Conservation (phyloP, 345 rosid species). For the Dipteronia sinensis region DNA sequence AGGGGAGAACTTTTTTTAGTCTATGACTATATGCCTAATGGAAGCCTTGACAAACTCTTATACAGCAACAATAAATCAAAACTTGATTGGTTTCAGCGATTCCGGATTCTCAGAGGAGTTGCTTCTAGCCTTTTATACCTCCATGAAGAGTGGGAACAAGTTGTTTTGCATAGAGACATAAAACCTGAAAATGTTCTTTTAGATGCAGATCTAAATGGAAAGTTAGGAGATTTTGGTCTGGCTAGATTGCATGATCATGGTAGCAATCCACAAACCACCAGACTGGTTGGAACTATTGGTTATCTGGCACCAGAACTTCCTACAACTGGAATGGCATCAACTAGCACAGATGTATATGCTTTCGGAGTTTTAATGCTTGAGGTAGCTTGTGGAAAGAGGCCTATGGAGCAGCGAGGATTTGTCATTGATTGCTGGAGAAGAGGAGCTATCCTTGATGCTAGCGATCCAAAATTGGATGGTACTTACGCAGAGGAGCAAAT, state of each 20-base stretch:
- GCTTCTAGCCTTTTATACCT: slow-evolving; percentile 36
- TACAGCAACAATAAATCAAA: slow-evolving; percentile 7
- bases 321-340: slow-evolving; percentile 29
- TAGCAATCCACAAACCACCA: slow-evolving; percentile 27
- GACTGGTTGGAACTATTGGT: slow-evolving; percentile 48
- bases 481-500: no score
- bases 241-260: slow-evolving; percentile 43
- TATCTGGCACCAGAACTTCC: slow-evolving; percentile 52
- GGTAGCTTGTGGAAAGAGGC: no score
- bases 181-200: slow-evolving; percentile 43
- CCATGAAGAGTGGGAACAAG: slow-evolving; percentile 51
- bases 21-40: slow-evolving; percentile 44
- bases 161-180: slow-evolving; percentile 47
- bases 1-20: slow-evolving; percentile 50
- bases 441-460: no score
- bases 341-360: no score
- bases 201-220: slow-evolving; percentile 38
- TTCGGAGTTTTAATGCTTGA: no score
- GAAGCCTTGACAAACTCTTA: slow-evolving; percentile 43
- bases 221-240: slow-evolving; percentile 48
- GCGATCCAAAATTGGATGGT: no score
- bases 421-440: no score
- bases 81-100: slow-evolving; percentile 43
- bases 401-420: no score
- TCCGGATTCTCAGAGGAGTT: slow-evolving; percentile 37